Evolutionary conservation across 2,329 filamentous ascomycete species (phyloP), one percentile per base, ranked within the genome.

Genomic region (Colletotrichum godetiae): DNA sequence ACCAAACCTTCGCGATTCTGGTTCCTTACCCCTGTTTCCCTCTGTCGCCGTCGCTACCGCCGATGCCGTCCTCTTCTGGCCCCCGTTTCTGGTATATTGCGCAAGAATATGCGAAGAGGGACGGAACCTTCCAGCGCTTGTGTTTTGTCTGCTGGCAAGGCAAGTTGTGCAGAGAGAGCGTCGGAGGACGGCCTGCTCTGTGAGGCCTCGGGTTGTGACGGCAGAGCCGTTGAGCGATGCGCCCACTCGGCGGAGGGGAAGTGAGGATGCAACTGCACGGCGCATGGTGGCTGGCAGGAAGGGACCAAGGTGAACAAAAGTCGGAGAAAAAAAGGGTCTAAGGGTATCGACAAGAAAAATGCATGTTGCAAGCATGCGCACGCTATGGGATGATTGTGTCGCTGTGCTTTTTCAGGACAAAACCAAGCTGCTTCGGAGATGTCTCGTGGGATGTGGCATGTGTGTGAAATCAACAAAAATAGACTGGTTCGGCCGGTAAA

Each of bases 281-380:
- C 71, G 71, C 71, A 73, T 73, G 29, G 56, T 73, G 49, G 49
- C 53, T 37, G 35, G 70, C 33, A 55, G 27, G 29, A 42, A 42
- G 29, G 53, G 27, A 55, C 12, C 22, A 55, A 60, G 31, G 4
- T 57, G 27, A 71, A 57, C 55, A 37, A 49, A 66, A 65, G 33
- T n/a, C 49, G 57, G 15, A 42, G 7, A 6, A 37, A 37, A 42
- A 42, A 42, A 42, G 42, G 61, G 35, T 66, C 67, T 70, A 66
- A 13, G 35, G 49, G 67, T 57, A 72, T 69, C n/a, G 46, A 60
- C 31, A 61, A 49, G 42, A 37, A 57, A 46, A 49, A 61, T n/a
- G 42, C 71, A 73, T 73, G 35, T 53, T 71, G 67, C 67, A 63
- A 61, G 35, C 10, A 37, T 68, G 71, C 71, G 71, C 71, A 56